Evolutionary conservation across 352 stramenopile genomes (phyloP).

Genomic region (Blastocystis sp.): DNA sequence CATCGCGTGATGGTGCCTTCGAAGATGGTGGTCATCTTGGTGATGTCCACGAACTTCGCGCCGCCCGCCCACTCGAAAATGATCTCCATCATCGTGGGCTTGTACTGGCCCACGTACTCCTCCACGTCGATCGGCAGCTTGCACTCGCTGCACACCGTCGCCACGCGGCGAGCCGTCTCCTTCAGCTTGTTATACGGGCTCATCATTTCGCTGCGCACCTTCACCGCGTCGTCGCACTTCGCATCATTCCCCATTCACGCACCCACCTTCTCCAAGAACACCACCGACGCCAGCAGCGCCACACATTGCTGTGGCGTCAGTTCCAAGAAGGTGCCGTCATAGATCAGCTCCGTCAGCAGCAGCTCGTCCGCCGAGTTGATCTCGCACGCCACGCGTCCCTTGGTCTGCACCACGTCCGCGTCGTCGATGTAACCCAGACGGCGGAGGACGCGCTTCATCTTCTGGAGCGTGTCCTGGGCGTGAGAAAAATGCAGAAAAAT

Average conservation of each 20-base stretch:
- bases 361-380: slow-evolving; percentile 96
- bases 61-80: slow-evolving; percentile 86
- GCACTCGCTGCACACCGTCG: slow-evolving; percentile 83
- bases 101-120: slow-evolving; percentile 94
- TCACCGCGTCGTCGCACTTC: slow-evolving; percentile 68
- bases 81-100: slow-evolving; percentile 90
- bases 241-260: slow-evolving; percentile 77
- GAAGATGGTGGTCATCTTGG: slow-evolving; percentile 93
- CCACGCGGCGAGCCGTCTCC: slow-evolving; percentile 86
- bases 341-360: slow-evolving; percentile 95
- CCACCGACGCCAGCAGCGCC: slow-evolving; percentile 89
- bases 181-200: slow-evolving; percentile 87
- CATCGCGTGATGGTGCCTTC: slow-evolving; percentile 96
- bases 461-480: slow-evolving; percentile 79
- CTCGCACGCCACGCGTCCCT: slow-evolving; percentile 94
- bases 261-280: slow-evolving; percentile 89
- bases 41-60: slow-evolving; percentile 96
- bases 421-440: slow-evolving; percentile 90
- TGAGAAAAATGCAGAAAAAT: neutral
- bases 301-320: slow-evolving; percentile 92
- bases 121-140: slow-evolving; percentile 91
- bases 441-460: slow-evolving; percentile 91
- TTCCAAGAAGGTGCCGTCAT: slow-evolving; percentile 94
- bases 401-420: slow-evolving; percentile 94
- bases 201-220: slow-evolving; percentile 80